Percentiles rank a stretch among this genome's conserved stretches.
Evolutionary conservation across 208 protist species (phyloP).

Genomic region (Leishmania guyanensis): DNA sequence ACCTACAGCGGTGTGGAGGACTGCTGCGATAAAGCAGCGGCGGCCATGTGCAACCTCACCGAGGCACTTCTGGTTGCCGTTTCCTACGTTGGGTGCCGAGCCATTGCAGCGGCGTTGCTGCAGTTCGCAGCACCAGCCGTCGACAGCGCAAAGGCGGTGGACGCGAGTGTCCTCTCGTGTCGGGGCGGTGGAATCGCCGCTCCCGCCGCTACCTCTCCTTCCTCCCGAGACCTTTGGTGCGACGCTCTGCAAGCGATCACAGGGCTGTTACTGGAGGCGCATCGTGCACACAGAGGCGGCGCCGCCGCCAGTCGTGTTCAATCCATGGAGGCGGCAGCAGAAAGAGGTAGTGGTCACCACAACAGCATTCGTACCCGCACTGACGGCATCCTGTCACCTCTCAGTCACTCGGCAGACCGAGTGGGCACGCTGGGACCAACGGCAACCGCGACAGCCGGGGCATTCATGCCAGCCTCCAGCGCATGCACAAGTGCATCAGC

Average conservation of each 20-base stretch:
- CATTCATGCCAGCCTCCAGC: background rate
- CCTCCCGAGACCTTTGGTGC: constrained; percentile 10
- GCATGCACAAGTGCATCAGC: background rate
- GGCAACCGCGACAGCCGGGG: background rate
- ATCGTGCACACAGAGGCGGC: constrained; percentile 9
- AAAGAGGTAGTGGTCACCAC: background rate
- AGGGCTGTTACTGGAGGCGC: constrained; percentile 14
- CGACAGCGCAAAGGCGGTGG: background rate
- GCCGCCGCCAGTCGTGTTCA: background rate
- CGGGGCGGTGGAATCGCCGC: background rate
- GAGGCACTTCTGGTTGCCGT: constrained; percentile 26
- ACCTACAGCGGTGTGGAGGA: background rate
- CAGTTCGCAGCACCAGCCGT: background rate
- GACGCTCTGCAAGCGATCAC: constrained; percentile 21
- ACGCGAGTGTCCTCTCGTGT: background rate
- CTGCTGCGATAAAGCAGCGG: background rate
- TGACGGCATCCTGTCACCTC: background rate
- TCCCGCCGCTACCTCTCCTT: background rate
- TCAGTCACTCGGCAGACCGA: background rate
- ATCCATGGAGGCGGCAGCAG: background rate
- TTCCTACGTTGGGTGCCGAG: constrained; percentile 23
- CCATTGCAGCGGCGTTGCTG: constrained; percentile 12
- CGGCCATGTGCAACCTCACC: constrained; percentile 17
- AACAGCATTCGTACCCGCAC: background rate
- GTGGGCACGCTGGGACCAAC: background rate